Evolutionary conservation across 179 eudicot species (phyloP), one percentile per base, ranked within the genome.

Genomic region (Beta corolliflora): DNA sequence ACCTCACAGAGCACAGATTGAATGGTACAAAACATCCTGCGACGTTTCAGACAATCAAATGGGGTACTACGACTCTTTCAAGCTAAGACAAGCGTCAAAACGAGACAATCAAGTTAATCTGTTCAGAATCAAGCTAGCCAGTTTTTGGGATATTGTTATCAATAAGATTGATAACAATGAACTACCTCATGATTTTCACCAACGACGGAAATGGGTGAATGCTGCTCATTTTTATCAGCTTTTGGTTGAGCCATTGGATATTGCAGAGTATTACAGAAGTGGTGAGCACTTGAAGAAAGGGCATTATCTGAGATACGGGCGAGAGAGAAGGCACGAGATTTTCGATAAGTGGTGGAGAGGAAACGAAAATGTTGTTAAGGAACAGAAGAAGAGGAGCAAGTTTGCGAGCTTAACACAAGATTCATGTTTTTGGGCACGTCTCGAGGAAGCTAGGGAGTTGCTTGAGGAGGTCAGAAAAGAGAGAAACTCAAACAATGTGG

Each of bases 31-130:
- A 84, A 86, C 84, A 21, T 76, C 79, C 23, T 94, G 98, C 36
- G 97, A 93, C 50, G 69, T 77, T 12, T 89, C 89, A 9, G 89
- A 87, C 73, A 87, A 87, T 46, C 91, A 83, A 48, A 80, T 89
- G 88, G 98, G 98, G 36, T 95, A 95, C 86, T 95, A 95, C 12
- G 98, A 95, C 81, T 87, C 94, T 1, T 95, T 92, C 85, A 95
- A 93, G 82, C 79, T 36, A 78, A 83, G 95, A 75, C 89, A 85
- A 29, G 94, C 97, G 29, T 89, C 97, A 2, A 93, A 73, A 82
- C 84, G 90, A 72, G 92, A 86, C 25, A 70, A 60, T 55, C 90
- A 89, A 58, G 93, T 93, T 1, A 89, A 91, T 89, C 75, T 88
- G 88, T 88, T 88, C 83, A 82, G 97, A 31, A 65, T 86, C 50